Base-by-base conservation (phyloP, 495 filamentous ascomycete species). In the Aspergillus biplanus region DNA sequence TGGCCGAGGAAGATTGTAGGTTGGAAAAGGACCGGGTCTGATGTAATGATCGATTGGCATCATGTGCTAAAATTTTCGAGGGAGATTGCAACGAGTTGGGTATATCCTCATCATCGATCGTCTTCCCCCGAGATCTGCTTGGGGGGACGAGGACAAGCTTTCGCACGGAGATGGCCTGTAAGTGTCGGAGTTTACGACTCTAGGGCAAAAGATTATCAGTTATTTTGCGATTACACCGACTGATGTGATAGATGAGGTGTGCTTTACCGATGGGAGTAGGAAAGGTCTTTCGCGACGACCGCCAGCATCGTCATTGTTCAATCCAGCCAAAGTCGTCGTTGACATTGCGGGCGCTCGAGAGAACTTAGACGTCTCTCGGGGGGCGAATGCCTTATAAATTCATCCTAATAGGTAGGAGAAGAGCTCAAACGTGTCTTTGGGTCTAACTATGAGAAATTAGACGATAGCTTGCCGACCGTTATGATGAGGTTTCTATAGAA, bases 161-260 rank as follows among this genome's bases (percentile, higher is more conserved):
- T 53, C 95, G 91, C 27, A 97, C 76, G 52, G 90, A 93, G 53
- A 99, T 87, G 56, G 91, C 92, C 65, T 90, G 87, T 15, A 99
- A 82, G 78, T 97, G 93, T 56, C 95, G 87, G 33, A 99, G 82
- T 73, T 89, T 93, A 67, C 93, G 88, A 71, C 96, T 97, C 87
- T 96, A 68, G 13, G 35, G 42, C 18, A n/a, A 6, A 15, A 34
- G 21, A 53, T 52, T 9, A 72, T 69, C 52, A 64, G 58, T 32
- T 52, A 46, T 35, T 12, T 35, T 12, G 15, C 27, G 13, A 31
- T 33, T 4, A 9, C 7, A 49, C 18, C 7, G 13, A 59, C 1
- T 9, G 48, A 11, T 21, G 27, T 6, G 46, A 42, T 15, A 32
- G 18, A 44, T 3, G 56, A 1, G 33, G 49, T 6, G 49, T 39